Percentiles rank a stretch among this genome's conserved stretches.
Conservation (phyloP, 352 stramenopile genomes). For the Phytophthora nicotianae region DNA sequence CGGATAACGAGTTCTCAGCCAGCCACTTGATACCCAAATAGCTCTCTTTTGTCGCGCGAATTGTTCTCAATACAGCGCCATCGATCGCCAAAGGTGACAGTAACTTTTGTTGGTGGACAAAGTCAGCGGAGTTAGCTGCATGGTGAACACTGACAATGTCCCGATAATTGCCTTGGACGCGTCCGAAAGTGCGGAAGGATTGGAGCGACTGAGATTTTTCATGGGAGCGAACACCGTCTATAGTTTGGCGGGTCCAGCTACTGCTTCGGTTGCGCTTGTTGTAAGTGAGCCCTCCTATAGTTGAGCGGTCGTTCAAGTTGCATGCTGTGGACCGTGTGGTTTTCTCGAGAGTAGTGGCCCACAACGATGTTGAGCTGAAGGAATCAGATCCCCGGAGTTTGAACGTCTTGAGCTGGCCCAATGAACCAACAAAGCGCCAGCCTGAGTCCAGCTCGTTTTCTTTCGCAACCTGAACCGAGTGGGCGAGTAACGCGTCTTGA, state of each 20-base stretch:
- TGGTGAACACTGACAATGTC: constrained; percentile 51
- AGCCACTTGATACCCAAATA: constrained; percentile 57
- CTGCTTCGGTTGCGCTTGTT: constrained; percentile 8
- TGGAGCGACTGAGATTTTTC: constrained; percentile 25
- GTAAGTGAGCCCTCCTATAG: neutral
- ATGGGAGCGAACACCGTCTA: neutral
- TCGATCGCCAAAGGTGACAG: constrained; percentile 42
- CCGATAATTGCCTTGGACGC: constrained; percentile 45
- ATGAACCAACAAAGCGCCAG: constrained; percentile 38
- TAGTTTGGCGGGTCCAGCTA: constrained; percentile 1
- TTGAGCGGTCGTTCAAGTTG: constrained; percentile 20
- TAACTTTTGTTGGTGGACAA: constrained; percentile 45
- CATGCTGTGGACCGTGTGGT: constrained; percentile 9
- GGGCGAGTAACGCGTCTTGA: constrained; percentile 39
- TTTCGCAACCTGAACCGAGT: constrained; percentile 16
- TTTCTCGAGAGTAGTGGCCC: constrained; percentile 27
- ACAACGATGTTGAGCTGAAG: constrained; percentile 19
- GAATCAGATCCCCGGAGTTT: constrained; percentile 35
- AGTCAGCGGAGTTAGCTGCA: constrained; percentile 38
- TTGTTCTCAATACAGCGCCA: constrained; percentile 36
- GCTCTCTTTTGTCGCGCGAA: constrained; percentile 28
- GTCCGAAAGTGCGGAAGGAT: constrained; percentile 45
- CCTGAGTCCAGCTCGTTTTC: constrained; percentile 31
- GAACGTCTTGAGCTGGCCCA: constrained; percentile 43
- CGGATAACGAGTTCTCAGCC: constrained; percentile 26